These are phyloP conservation scores for Allomyces javanicus DNA, from an alignment of 192 early-diverging fungal species.

Conservation along the genomic window DNA sequence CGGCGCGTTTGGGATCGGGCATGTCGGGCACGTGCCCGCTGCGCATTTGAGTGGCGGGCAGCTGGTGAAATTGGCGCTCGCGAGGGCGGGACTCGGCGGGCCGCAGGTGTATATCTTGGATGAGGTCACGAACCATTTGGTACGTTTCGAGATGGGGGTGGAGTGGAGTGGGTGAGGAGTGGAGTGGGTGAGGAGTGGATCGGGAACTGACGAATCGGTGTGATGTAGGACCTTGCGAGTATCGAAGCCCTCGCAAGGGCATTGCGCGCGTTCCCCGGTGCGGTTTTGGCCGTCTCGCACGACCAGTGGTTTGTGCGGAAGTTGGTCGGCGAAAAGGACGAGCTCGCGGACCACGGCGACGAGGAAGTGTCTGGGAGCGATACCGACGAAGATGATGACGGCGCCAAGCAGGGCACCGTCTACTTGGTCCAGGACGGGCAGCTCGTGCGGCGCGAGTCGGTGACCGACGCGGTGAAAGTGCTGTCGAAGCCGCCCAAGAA, in stretches of 20 bases:
- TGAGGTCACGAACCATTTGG: conserved; percentile 70
- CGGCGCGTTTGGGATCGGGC: conserved; percentile 57
- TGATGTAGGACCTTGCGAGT: conserved; percentile 50
- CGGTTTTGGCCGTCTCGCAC: conserved; percentile 67
- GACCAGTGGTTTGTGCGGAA: conserved; percentile 66
- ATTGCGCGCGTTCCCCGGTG: conserved; percentile 48
- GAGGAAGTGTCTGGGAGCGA: conserved; percentile 3
- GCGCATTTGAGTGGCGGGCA: conserved; percentile 62
- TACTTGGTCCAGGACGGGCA: too few relatives aligned
- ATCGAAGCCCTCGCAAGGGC: conserved; percentile 53
- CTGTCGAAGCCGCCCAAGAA: too few relatives aligned
- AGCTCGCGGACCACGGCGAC: conserved; percentile 9
- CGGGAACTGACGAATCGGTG: not conserved
- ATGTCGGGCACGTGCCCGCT: conserved; percentile 36
- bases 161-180: not conserved
- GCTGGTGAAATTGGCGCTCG: conserved; percentile 53
- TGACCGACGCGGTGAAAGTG: too few relatives aligned
- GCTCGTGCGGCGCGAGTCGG: too few relatives aligned
- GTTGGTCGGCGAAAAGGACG: conserved; percentile 24
- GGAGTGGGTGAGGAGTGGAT: not conserved
- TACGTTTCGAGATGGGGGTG: not conserved
- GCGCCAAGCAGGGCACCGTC: too few relatives aligned
- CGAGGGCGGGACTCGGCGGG: conserved; percentile 34
- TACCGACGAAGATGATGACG: too few relatives aligned
- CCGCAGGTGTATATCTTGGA: conserved; percentile 56